Evolutionary conservation across 768 basidiomycete species (phyloP).

Genomic region (Strobilomyces dryophilus): DNA sequence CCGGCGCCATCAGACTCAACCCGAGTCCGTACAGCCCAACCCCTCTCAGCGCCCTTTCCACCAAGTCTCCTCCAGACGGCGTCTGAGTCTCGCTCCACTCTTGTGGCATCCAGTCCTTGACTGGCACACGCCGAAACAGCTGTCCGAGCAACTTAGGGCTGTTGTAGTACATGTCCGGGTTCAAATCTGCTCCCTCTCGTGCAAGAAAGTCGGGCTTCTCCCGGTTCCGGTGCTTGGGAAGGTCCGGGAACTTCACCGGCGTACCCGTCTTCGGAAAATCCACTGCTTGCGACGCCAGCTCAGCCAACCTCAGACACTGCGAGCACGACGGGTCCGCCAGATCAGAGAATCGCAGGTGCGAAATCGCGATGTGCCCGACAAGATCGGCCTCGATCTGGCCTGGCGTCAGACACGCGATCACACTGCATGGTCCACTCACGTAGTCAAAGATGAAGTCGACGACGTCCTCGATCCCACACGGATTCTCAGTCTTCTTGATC

Average conservation of each 20-base stretch:
- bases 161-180: slow-evolving; percentile 30
- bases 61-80: slow-evolving; percentile 26
- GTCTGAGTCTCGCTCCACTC: slow-evolving; percentile 14
- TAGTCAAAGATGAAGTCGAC: slow-evolving; percentile 47
- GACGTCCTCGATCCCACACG: slow-evolving; percentile 41
- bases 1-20: slow-evolving; percentile 21
- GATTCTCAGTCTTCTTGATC: slow-evolving; percentile 28
- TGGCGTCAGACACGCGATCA: not conserved
- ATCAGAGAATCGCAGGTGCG: slow-evolving; percentile 44
- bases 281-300: slow-evolving; percentile 44
- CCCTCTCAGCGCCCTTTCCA: slow-evolving; percentile 24
- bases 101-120: slow-evolving; percentile 29
- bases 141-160: slow-evolving; percentile 42
- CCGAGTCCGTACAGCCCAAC: slow-evolving; percentile 31
- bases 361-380: slow-evolving; percentile 39
- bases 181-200: slow-evolving; percentile 33
- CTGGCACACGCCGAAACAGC: slow-evolving; percentile 43
- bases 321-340: slow-evolving; percentile 29
- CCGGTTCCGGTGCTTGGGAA: slow-evolving; percentile 29
- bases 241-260: slow-evolving; percentile 32
- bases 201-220: slow-evolving; percentile 42
- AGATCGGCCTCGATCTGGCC: slow-evolving; percentile 36
- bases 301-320: slow-evolving; percentile 40
- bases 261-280: slow-evolving; percentile 46
- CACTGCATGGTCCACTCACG: slow-evolving; percentile 25